These are phyloP conservation scores for Plasmodium adleri DNA, from an alignment of 169 alveolate species.

Conservation along the genomic window DNA sequence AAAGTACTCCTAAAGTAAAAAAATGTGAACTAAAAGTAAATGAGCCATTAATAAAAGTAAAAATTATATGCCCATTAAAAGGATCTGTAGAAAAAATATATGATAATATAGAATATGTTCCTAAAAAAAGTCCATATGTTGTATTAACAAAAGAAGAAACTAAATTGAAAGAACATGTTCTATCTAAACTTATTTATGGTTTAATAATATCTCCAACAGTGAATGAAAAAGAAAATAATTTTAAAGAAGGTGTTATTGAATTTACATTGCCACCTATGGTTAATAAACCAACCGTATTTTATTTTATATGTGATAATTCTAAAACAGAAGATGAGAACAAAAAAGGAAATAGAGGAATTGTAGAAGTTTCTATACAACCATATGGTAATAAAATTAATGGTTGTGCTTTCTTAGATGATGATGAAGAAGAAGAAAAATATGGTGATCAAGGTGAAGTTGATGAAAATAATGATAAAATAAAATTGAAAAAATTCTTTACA, in stretches of 20 bases:
- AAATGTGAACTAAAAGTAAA: slow-evolving; percentile 26
- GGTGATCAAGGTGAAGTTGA: not conserved
- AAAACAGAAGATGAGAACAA: slow-evolving; percentile 7
- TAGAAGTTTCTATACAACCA: slow-evolving; percentile 20
- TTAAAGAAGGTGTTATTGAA: slow-evolving; percentile 25
- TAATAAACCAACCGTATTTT: slow-evolving; percentile 1
- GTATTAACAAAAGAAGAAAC: not conserved
- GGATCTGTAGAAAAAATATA: not conserved
- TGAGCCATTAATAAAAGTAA: slow-evolving; percentile 53
- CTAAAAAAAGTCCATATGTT: slow-evolving; percentile 67
- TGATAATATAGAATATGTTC: slow-evolving; percentile 11
- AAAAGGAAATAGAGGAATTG: slow-evolving; percentile 45
- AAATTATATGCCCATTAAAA: slow-evolving; percentile 44
- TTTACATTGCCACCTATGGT: slow-evolving; percentile 45
- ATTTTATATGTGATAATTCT: slow-evolving; percentile 42
- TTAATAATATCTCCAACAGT: slow-evolving; percentile 7
- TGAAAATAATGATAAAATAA: not conserved
- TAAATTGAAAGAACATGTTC: slow-evolving; percentile 37
- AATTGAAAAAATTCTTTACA: not conserved
- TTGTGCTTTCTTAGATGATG: slow-evolving; percentile 18
- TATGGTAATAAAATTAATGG: slow-evolving; percentile 43
- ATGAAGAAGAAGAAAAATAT: slow-evolving; percentile 4
- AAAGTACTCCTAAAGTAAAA: not conserved
- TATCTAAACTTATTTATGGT: slow-evolving; percentile 29
- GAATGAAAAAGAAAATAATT: slow-evolving; percentile 17